Percentiles rank a stretch among this genome's conserved stretches.
Evolutionary conservation across 2,329 filamentous ascomycete genomes (phyloP).

Genomic region (Alternaria burnsii): DNA sequence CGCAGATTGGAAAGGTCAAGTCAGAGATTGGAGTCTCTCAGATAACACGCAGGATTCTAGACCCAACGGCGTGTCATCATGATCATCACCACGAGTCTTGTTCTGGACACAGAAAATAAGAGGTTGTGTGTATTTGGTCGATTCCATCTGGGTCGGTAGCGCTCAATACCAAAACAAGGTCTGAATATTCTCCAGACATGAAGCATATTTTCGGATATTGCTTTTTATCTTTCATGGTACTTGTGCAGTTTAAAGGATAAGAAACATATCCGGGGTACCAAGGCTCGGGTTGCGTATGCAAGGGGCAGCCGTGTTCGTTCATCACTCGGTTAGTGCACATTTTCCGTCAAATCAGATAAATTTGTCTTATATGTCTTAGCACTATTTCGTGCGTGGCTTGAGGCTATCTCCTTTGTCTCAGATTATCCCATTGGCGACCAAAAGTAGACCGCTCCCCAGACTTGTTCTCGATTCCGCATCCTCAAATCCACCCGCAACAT

Average conservation of each 20-base stretch:
- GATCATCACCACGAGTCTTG: not conserved
- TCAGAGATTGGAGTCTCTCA: slow-evolving; percentile 73
- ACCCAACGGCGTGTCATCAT: slow-evolving; percentile 4
- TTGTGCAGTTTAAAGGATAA: not conserved
- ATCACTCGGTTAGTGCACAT: slow-evolving; percentile 1
- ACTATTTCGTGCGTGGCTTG: not conserved
- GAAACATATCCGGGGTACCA: not conserved
- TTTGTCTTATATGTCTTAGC: slow-evolving; percentile 1
- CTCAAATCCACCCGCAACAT: not conserved
- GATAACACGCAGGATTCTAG: not conserved
- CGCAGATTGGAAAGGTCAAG: slow-evolving; percentile 93
- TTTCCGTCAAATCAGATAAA: slow-evolving; percentile 3
- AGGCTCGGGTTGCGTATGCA: slow-evolving; percentile 5
- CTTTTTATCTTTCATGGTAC: not conserved
- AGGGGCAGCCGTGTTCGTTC: slow-evolving; percentile 5
- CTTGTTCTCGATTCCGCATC: not conserved
- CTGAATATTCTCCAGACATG: not conserved
- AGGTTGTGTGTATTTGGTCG: not conserved
- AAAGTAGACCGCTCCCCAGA: not conserved
- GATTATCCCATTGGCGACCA: not conserved
- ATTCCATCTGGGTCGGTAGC: not conserved
- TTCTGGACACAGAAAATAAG: not conserved
- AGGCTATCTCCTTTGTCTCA: not conserved
- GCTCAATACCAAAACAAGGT: not conserved
- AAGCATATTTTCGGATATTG: not conserved